phyloP scores from a whole-genome alignment of 2,329 filamentous ascomycete species.

The Epicoccum nigrum region DNA sequence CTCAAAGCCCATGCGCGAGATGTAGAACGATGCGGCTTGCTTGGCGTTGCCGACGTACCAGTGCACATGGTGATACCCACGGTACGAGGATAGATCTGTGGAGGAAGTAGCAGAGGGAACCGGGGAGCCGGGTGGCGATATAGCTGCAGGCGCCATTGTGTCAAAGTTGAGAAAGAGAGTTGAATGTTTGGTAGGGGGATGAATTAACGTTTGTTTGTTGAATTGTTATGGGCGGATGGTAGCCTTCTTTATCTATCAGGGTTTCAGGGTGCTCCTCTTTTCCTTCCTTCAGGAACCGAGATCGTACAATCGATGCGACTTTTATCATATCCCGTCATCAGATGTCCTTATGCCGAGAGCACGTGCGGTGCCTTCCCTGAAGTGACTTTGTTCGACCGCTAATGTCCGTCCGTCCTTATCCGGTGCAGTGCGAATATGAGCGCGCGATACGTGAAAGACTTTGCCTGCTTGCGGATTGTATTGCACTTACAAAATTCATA shows the following conservation, averaged over 20 bases:
- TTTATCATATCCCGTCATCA: constrained; percentile 28
- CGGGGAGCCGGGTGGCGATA: constrained; percentile 53
- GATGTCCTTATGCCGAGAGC: constrained; percentile 35
- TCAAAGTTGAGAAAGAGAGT: neutral
- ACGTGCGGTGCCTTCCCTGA: constrained; percentile 30
- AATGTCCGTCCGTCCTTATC: constrained; percentile 32
- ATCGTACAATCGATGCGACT: constrained; percentile 17
- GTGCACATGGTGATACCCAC: constrained; percentile 89
- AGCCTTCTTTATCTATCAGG: constrained; percentile 23
- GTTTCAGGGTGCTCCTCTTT: constrained; percentile 5
- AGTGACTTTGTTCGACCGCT: constrained; percentile 22
- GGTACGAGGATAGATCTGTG: constrained; percentile 61
- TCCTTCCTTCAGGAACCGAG: constrained; percentile 34
- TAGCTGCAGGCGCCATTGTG: constrained; percentile 43
- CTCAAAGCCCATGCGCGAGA: constrained; percentile 83
- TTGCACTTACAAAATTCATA: no score
- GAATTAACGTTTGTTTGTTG: constrained; percentile 3
- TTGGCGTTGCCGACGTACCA: constrained; percentile 99
- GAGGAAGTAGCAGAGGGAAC: constrained; percentile 27
- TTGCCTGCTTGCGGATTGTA: neutral
- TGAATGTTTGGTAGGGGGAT: neutral
- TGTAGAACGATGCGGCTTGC: constrained; percentile 89
- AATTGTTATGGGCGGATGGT: neutral
- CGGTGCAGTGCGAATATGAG: constrained; percentile 5
- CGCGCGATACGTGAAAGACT: neutral